phyloP scores from a whole-genome alignment of 2,329 filamentous ascomycete species.

The Neopestalotiopsis rosae region DNA sequence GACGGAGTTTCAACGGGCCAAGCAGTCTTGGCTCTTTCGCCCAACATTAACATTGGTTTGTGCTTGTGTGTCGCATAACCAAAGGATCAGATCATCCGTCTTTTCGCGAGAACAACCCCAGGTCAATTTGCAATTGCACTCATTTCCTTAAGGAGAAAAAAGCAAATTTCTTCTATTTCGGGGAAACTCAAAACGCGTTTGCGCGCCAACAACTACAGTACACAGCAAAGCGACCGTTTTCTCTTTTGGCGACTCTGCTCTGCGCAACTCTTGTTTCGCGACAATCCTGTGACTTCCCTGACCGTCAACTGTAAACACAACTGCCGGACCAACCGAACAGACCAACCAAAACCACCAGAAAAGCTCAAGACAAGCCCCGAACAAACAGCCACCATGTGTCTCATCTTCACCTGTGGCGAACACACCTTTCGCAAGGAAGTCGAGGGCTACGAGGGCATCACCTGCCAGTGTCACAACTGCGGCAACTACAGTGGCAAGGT shows the following conservation, averaged over 20 bases:
- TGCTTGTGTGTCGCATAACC: neutral
- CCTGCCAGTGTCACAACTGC: constrained; percentile 70
- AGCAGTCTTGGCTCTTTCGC: constrained; percentile 3
- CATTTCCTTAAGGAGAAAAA: neutral
- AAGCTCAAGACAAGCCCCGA: too few relatives aligned
- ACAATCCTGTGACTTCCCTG: too few relatives aligned
- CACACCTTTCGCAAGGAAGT: constrained; percentile 65
- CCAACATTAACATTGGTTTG: neutral
- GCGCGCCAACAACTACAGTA: neutral
- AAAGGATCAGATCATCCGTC: neutral
- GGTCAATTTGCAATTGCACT: neutral
- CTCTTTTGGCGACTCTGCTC: too few relatives aligned
- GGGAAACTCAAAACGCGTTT: neutral
- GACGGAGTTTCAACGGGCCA: constrained; percentile 7
- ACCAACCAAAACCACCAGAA: too few relatives aligned
- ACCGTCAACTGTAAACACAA: too few relatives aligned
- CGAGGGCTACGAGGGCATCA: constrained; percentile 64
- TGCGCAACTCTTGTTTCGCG: too few relatives aligned
- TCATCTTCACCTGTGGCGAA: constrained; percentile 67
- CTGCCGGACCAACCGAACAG: too few relatives aligned
- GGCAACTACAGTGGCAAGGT: constrained; percentile 67
- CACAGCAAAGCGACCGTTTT: neutral
- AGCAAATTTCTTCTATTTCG: neutral
- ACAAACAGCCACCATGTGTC: constrained; percentile 52
- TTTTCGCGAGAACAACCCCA: too few relatives aligned